Percentiles rank a stretch among this genome's conserved stretches.
phyloP scores from a whole-genome alignment of 768 basidiomycete genomes.

The Gyrodon lividus region DNA sequence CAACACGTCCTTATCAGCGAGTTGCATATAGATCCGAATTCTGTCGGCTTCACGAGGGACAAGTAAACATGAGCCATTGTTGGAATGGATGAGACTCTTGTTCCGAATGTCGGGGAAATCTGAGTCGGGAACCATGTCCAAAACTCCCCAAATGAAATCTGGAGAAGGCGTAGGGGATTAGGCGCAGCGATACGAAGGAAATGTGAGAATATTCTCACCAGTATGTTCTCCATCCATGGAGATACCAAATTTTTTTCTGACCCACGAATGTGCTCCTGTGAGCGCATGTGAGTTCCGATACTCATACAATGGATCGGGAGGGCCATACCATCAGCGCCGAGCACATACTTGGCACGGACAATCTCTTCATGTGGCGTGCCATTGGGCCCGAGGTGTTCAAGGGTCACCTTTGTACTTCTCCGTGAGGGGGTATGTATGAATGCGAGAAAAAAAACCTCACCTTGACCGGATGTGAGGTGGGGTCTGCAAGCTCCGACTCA shows the following conservation, averaged over 20 bases:
- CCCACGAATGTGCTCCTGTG: constrained; percentile 80
- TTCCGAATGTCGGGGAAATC: constrained; percentile 57
- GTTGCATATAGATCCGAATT: constrained; percentile 52
- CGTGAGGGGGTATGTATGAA: constrained; percentile 1
- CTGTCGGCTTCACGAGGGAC: constrained; percentile 51
- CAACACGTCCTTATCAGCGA: constrained; percentile 39
- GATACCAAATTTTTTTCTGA: constrained; percentile 64
- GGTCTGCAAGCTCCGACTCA: constrained; percentile 20
- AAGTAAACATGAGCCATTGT: constrained; percentile 48
- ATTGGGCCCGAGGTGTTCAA: constrained; percentile 26
- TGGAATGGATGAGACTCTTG: constrained; percentile 48
- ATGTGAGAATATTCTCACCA: constrained; percentile 22
- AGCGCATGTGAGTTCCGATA: constrained; percentile 1
- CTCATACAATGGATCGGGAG: background rate
- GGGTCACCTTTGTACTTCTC: constrained; percentile 15
- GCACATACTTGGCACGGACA: constrained; percentile 69
- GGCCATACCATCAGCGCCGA: constrained; percentile 68
- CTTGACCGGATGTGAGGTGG: constrained; percentile 23
- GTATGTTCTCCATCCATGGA: constrained; percentile 75
- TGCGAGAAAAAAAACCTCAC: constrained; percentile 4
- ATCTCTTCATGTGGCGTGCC: constrained; percentile 46
- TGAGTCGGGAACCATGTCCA: constrained; percentile 47
- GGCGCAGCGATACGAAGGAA: background rate
- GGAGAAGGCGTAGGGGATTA: constrained; percentile 17
- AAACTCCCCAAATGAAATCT: constrained; percentile 45